A percentile compares a stretch with the other conserved stretches of the same genome.
These are phyloP conservation scores for Macrotyloma uniflorum DNA, from an alignment of 306 rosid species.

Conservation along the genomic window DNA sequence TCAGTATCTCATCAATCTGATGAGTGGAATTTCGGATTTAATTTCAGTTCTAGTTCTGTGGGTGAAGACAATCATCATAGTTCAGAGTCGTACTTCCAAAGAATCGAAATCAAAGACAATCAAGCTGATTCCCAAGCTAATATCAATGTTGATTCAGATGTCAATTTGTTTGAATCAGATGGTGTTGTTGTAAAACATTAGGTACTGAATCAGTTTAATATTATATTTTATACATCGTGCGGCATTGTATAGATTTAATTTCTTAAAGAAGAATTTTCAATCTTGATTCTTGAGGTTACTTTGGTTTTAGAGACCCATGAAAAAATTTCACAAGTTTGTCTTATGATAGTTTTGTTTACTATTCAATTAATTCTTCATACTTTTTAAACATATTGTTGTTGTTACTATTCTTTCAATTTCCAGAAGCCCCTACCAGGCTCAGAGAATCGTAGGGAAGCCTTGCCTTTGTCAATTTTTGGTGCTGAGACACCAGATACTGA, in stretches of 20 bases:
- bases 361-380: conserved; percentile 14
- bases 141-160: conserved; percentile 40
- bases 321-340: conserved; percentile 12
- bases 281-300: conserved; percentile 29
- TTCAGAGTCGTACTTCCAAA: conserved; percentile 41
- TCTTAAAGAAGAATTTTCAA: conserved; percentile 1
- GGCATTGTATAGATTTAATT: conserved; percentile 19
- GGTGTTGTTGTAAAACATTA: conserved; percentile 45
- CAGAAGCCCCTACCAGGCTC: conserved; percentile 54
- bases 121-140: conserved; percentile 43
- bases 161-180: conserved; percentile 49
- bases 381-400: conserved; percentile 26
- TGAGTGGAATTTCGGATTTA: conserved; percentile 52
- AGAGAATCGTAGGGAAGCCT: conserved; percentile 58
- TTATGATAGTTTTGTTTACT: conserved; percentile 21
- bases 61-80: conserved; percentile 39
- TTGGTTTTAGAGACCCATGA: conserved; percentile 1
- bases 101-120: conserved; percentile 26
- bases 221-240: conserved; percentile 20
- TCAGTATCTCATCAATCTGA: conserved; percentile 49
- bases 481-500: conserved; percentile 60
- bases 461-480: conserved; percentile 82
- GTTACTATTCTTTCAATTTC: conserved; percentile 35
- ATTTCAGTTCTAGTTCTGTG: conserved; percentile 48
- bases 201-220: conserved; percentile 47